Base-by-base conservation (phyloP, 176 grass and related monocot species). In the Eragrostis curvula region DNA sequence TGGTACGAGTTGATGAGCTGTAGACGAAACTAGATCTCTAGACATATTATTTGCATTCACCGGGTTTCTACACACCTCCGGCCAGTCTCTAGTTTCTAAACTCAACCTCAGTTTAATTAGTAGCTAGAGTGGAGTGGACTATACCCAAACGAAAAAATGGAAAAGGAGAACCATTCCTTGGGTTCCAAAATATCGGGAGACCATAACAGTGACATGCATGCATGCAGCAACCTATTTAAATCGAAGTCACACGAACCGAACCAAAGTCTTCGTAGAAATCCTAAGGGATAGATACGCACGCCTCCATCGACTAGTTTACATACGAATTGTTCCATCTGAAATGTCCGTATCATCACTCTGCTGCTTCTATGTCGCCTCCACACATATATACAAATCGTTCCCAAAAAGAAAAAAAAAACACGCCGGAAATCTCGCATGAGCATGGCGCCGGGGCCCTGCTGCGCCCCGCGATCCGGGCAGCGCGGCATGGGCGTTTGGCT, bases 401-500 rank as follows among this genome's bases (percentile, higher is more conserved):
- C n/a, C n/a, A n/a, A n/a, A n/a, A n/a, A n/a, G n/a, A n/a, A n/a
- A n/a, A n/a, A 43, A 27, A 44, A 27, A 49, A 0, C 44, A 7
- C 1, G 11, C 20, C 3, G 5, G 10, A 56, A 41, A 57, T 42
- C 25, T 30, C 9, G 74, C 65, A 23, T n/a, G 55, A 6, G 48
- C 13, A 66, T 69, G 78, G 64, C 15, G 64, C 32, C 14, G 1
- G 66, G 78, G 14, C 24, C 27, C 5, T 9, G 5, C 6, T 74
- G 81, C 52, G 39, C 46, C 71, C 81, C 27, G 23, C 6, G 32
- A 40, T 5, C 6, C 27, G 12, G 64, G 55, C 83, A 70, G 18
- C 14, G 41, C 1, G 0, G 8, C 51, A 84, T 69, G 82, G 82
- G 63, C 47, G 42, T 27, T 78, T 85, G 64, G 63, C 64, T 48